Evolutionary conservation across 2,329 filamentous ascomycete species (phyloP), one percentile per base, ranked within the genome.

Genomic region (Lojkania enalia): DNA sequence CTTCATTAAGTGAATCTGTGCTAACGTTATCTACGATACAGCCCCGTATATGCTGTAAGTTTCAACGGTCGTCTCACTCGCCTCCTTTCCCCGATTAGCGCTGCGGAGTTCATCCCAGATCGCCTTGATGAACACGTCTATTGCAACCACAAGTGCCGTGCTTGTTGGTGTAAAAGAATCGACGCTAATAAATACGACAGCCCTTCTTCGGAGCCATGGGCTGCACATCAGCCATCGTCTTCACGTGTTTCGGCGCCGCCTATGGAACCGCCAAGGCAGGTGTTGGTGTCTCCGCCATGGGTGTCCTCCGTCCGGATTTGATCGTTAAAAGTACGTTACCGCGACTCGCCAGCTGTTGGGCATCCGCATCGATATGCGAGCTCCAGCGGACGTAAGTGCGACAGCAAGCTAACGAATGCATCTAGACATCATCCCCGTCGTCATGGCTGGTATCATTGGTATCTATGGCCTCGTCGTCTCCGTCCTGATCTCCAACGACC

Each of bases 391-490:
- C 23, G 21, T 5, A 23, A 12, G 30, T 32, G 11, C 36, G 18
- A 11, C 25, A 33, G 1, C 21, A n/a, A 20, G 35, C 50, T 67
- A 44, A 61, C 40, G 25, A 30, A 16, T 21, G 11, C 25, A 48
- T 44, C 7, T 60, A 97, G 92, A 96, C 83, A 96, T 97, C 74
- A 92, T 97, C 57, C 94, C 94, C 72, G 94, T 97, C 76, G 96
- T 99, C 85, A 99, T 99, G 94, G 94, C 94, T 81, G 94, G 94
- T 97, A 99, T 99, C 77, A 97, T 99, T 77, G 94, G 90, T 87
- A 97, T 99, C 75, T 99, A 78, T 71, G 76, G 76, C 58, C 71
- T 78, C 42, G 76, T 78, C 66, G 76, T 78, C 40, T 77, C 75
- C 33, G 76, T 78, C 62, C 62, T 78, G 58, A 78, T 78, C 68